phyloP scores from a whole-genome alignment of 306 rosid genomes.

The Alnus glutinosa region DNA sequence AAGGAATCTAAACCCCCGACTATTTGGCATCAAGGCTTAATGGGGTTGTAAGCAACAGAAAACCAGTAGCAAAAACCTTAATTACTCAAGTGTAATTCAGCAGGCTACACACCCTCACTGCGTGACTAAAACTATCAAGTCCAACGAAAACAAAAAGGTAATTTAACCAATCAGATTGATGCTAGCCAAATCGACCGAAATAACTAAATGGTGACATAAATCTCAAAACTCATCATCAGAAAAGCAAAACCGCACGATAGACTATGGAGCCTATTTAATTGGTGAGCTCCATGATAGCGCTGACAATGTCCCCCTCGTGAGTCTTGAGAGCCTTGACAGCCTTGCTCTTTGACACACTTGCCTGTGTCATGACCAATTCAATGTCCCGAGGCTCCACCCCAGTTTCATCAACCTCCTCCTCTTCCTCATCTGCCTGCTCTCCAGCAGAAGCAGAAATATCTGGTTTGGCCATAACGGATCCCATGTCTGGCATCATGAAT shows the following conservation, averaged over 20 bases:
- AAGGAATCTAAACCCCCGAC: too few relatives aligned
- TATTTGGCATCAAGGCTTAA: too few relatives aligned
- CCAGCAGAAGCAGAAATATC: slow-evolving; percentile 51
- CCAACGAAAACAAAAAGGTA: too few relatives aligned
- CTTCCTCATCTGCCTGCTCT: slow-evolving; percentile 60
- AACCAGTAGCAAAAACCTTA: too few relatives aligned
- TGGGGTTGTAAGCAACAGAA: too few relatives aligned
- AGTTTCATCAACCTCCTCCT: slow-evolving; percentile 72
- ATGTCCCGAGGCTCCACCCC: slow-evolving; percentile 77
- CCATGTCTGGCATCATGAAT: slow-evolving; percentile 83
- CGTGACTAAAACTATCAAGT: too few relatives aligned
- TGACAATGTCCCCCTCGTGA: slow-evolving; percentile 77
- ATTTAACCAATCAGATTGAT: too few relatives aligned
- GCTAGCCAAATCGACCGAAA: too few relatives aligned
- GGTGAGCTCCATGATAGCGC: slow-evolving; percentile 93
- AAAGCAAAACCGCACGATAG: slow-evolving; percentile 5
- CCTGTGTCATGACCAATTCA: slow-evolving; percentile 91
- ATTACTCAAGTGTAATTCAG: too few relatives aligned
- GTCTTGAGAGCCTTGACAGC: slow-evolving; percentile 93
- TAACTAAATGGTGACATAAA: slow-evolving; percentile 22
- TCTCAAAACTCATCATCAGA: slow-evolving; percentile 29
- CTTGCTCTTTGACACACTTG: slow-evolving; percentile 82
- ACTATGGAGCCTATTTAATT: slow-evolving; percentile 37
- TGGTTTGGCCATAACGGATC: slow-evolving; percentile 58
- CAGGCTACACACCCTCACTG: too few relatives aligned